These are phyloP conservation scores for Quillaja saponaria DNA, from an alignment of 306 rosid species.

Conservation along the genomic window DNA sequence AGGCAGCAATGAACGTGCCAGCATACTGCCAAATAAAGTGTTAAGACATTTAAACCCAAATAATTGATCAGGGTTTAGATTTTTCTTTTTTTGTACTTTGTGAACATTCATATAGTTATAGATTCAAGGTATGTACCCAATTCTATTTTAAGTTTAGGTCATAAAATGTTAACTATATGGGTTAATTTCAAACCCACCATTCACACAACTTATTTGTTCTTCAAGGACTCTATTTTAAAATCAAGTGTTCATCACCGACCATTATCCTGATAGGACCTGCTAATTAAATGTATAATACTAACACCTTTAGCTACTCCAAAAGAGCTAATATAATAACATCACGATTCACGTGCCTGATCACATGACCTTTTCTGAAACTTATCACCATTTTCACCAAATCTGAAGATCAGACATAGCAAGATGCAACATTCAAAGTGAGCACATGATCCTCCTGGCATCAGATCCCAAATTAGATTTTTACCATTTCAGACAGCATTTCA, in stretches of 20 bases:
- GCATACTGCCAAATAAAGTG: too few relatives aligned
- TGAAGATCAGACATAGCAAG: constrained; percentile 32
- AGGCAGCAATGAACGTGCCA: too few relatives aligned
- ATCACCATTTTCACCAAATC: constrained; percentile 32
- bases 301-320: constrained; percentile 32
- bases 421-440: constrained; percentile 45
- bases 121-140: too few relatives aligned
- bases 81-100: too few relatives aligned
- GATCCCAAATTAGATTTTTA: constrained; percentile 47
- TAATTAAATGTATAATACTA: constrained; percentile 26
- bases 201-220: too few relatives aligned
- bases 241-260: too few relatives aligned
- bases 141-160: too few relatives aligned
- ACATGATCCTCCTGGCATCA: constrained; percentile 57
- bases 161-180: too few relatives aligned
- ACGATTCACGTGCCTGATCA: constrained; percentile 65
- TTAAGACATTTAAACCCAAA: too few relatives aligned
- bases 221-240: constrained; percentile 28
- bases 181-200: too few relatives aligned
- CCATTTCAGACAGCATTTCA: constrained; percentile 25
- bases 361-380: constrained; percentile 38
- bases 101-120: too few relatives aligned
- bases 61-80: too few relatives aligned
- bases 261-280: constrained; percentile 8
- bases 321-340: constrained; percentile 35